A percentile compares a stretch with the other conserved stretches of the same genome.
Conservation (phyloP, 257 asterid genomes). For the Solanum neorickii region DNA sequence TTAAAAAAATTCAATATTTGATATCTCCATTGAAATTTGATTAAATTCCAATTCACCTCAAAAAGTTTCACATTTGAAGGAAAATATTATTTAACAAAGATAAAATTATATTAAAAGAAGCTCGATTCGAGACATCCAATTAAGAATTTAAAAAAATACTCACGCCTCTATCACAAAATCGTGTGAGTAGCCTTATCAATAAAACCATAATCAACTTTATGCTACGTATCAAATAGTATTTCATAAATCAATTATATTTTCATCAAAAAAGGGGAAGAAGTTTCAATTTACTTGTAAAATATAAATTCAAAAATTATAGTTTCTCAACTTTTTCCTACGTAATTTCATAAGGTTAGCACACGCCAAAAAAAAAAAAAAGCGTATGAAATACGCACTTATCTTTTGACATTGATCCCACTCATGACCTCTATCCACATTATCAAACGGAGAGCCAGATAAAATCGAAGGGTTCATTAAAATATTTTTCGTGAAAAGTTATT, state of each 20-base stretch:
- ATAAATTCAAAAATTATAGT: not conserved
- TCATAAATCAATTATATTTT: not conserved
- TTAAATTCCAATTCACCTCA: not conserved
- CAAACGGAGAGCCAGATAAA: not conserved
- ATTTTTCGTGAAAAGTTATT: fast-evolving
- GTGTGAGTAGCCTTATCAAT: not conserved
- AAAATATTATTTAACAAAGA: too few species aligned
- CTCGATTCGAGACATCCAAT: fast-evolving
- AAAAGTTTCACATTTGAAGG: fast-evolving
- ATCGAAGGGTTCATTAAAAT: not conserved
- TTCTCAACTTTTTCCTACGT: not conserved
- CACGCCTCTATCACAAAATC: not conserved
- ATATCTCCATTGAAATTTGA: fast-evolving
- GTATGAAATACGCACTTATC: not conserved
- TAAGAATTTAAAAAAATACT: not conserved
- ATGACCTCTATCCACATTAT: not conserved
- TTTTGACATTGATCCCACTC: not conserved
- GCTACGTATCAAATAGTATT: not conserved
- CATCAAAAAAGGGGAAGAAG: not conserved
- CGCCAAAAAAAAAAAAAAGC: not conserved
- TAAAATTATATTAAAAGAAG: fast-evolving
- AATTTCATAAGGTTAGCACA: not conserved
- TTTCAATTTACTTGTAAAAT: not conserved
- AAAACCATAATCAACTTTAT: not conserved
- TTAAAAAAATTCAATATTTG: not conserved